phyloP scores from a whole-genome alignment of 129 eudicot species.

The Chrysanthemum lavandulifolium region DNA sequence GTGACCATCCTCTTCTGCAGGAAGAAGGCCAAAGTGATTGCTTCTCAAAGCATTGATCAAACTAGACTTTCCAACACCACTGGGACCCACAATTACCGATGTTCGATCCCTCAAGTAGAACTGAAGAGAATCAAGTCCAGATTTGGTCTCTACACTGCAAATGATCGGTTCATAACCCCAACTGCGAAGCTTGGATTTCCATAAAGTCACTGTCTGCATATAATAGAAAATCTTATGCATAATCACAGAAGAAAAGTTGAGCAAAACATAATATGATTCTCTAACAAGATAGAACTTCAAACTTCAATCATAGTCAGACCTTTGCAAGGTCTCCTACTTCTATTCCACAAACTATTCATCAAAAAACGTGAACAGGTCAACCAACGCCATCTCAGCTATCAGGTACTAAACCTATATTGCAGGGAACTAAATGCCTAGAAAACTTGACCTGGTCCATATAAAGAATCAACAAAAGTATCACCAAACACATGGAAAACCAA shows the following conservation, averaged over 20 bases:
- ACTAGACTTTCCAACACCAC: constrained; percentile 98
- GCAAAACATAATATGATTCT: constrained; percentile 6
- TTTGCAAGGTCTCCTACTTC: not conserved
- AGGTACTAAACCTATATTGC: too few species aligned
- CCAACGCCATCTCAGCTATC: constrained; percentile 28
- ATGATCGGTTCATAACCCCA: constrained; percentile 88
- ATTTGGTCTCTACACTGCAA: constrained; percentile 80
- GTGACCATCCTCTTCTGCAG: constrained; percentile 44
- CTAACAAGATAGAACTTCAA: constrained; percentile 8
- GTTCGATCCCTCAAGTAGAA: constrained; percentile 65
- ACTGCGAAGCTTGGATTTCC: constrained; percentile 79
- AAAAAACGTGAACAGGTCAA: too few species aligned
- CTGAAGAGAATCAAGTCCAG: constrained; percentile 67
- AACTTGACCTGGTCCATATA: too few species aligned
- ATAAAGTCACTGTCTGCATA: constrained; percentile 52
- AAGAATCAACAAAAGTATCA: too few species aligned
- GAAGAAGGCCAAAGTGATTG: constrained; percentile 32
- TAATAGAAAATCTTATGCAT: constrained; percentile 17
- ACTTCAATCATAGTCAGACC: not conserved
- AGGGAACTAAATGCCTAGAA: too few species aligned
- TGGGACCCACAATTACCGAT: constrained; percentile 97
- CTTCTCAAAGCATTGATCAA: constrained; percentile 81
- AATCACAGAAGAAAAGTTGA: not conserved
- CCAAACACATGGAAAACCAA: too few species aligned
- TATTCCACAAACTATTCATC: not conserved